phyloP scores from a whole-genome alignment of 768 basidiomycete genomes.

The Rhodotorula graminis region DNA sequence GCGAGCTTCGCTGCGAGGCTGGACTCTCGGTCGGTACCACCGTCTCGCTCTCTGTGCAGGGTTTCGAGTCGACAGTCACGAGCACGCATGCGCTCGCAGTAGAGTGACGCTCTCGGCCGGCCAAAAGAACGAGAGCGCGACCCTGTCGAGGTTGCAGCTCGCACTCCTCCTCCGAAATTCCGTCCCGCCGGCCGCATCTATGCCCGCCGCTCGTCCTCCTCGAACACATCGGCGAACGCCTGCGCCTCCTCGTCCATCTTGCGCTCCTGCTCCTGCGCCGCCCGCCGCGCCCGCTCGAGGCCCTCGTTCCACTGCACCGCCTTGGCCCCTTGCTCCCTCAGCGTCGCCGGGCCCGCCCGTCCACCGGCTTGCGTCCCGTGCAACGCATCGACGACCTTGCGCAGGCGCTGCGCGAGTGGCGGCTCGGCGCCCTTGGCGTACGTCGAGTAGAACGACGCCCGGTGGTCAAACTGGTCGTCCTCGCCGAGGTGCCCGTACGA shows the following conservation, averaged over 20 bases:
- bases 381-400: slow-evolving; percentile 17
- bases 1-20: no score
- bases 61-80: no score
- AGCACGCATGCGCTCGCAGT: no score
- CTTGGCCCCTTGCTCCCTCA: slow-evolving; percentile 13
- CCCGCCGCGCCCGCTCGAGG: slow-evolving; percentile 4
- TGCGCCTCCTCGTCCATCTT: slow-evolving; percentile 11
- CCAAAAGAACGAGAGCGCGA: no score
- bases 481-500: background rate
- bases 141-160: no score
- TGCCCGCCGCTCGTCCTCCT: background rate
- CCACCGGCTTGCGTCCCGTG: slow-evolving; percentile 31
- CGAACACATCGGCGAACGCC: slow-evolving; percentile 14
- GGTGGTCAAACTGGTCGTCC: slow-evolving; percentile 11
- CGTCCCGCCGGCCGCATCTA: background rate
- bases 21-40: no score
- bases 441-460: slow-evolving; percentile 3
- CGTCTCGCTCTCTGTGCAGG: no score
- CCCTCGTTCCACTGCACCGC: slow-evolving; percentile 26
- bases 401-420: slow-evolving; percentile 7
- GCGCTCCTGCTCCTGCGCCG: slow-evolving; percentile 4
- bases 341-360: slow-evolving; percentile 7
- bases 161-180: no score
- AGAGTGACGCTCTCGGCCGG: no score
- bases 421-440: slow-evolving; percentile 12